phyloP scores from a whole-genome alignment of 345 rosid genomes.

The Euphorbia pulcherrima region DNA sequence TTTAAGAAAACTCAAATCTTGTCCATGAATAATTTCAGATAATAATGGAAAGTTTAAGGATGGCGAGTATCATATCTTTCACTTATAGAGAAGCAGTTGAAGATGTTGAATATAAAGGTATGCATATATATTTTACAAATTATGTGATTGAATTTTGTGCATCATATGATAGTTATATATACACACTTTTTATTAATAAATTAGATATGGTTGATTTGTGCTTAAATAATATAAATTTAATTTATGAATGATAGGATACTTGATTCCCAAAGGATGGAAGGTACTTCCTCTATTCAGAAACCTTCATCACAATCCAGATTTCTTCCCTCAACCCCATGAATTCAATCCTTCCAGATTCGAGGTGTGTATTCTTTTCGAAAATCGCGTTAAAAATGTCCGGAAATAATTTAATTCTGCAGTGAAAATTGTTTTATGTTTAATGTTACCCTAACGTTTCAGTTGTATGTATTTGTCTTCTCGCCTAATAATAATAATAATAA shows the following conservation, averaged over 20 bases:
- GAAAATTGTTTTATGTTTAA: too few species aligned
- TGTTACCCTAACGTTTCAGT: too few species aligned
- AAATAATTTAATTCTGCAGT: too few species aligned
- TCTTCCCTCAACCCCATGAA: constrained; percentile 56
- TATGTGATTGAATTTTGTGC: background rate
- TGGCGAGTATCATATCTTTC: constrained; percentile 91
- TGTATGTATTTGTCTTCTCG: too few species aligned
- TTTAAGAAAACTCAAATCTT: too few species aligned
- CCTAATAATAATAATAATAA: too few species aligned
- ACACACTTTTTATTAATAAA: background rate
- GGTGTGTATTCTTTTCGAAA: constrained; percentile 30
- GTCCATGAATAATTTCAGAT: constrained; percentile 29
- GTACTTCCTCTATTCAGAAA: constrained; percentile 80
- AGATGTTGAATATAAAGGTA: constrained; percentile 57
- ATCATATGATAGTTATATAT: background rate
- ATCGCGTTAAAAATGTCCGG: too few species aligned
- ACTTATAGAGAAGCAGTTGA: constrained; percentile 83
- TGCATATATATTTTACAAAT: background rate
- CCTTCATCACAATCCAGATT: constrained; percentile 77
- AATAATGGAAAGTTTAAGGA: constrained; percentile 67
- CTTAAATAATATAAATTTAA: background rate
- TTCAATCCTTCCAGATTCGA: constrained; percentile 89
- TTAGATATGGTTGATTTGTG: background rate
- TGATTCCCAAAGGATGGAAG: constrained; percentile 96
- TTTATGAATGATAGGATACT: constrained; percentile 41